Evolutionary conservation across 73 alveolate species (phyloP), one percentile per base, ranked within the genome.

Genomic region (Durusdinium trenchii): DNA sequence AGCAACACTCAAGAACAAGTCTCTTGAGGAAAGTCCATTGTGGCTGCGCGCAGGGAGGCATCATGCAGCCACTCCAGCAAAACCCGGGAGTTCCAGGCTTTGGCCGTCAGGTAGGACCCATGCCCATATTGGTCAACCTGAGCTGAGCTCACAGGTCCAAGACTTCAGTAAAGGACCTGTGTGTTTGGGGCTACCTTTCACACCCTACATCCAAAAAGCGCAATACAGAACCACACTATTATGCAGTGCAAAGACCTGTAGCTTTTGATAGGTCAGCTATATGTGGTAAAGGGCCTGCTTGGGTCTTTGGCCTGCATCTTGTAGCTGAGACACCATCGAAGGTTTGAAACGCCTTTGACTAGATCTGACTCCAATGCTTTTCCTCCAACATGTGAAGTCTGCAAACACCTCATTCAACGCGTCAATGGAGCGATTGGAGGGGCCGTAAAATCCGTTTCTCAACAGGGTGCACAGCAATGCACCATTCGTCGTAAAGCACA

Each of bases 31-130:
- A 73, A 73, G 35, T 73, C 85, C 50, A 38, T 32, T 1, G 38
- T 36, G 10, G 85, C 85, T 12, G 85, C 85, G 6, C 32, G 23
- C 16, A n/a, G 85, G 50, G 54, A 23, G 30, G 54, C 10, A 12
- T 73, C 85, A 32, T 73, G n/a, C 54, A 73, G n/a, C 85, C 85
- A 73, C 30, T 73, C 85, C 85, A 73, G 85, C 85, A 73, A 38
- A 38, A 16, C 85, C 0, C 85, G 50, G 16, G 85, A 73, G 16
- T 73, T 73, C 85, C 85, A 73, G 10, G 85, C 85, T 32, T 73
- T 73, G 50, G 85, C 85, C n/a, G 38, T 73, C 54, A 73, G 30
- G 30, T 73, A 73, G 10, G 85, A 73, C 28, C 85, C 85, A 40
- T 73, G 85, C 35, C 36, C 85, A 73, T 12, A 35, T 32, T 73